phyloP scores from a whole-genome alignment of 2,329 filamentous ascomycete species.

The Neophaeococcomyces aloes region DNA sequence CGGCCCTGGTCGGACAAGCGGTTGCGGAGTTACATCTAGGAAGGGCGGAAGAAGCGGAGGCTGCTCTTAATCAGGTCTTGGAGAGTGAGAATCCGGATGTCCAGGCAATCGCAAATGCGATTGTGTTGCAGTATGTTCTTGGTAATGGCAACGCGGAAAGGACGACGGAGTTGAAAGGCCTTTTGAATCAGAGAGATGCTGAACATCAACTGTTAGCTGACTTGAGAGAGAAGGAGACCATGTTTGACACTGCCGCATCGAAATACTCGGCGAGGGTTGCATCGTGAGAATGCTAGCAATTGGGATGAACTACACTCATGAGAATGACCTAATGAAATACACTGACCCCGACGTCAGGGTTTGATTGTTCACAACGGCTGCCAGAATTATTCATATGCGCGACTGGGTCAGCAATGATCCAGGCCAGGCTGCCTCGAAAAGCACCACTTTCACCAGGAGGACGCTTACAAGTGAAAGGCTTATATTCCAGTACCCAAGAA shows the following conservation, averaged over 20 bases:
- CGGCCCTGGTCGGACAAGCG: slow-evolving; percentile 74
- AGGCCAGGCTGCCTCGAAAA: no score
- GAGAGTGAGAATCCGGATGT: slow-evolving; percentile 55
- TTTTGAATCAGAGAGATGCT: slow-evolving; percentile 45
- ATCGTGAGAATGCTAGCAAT: slow-evolving; percentile 7
- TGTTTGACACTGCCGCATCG: slow-evolving; percentile 74
- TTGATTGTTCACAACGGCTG: no score
- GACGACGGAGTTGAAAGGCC: slow-evolving; percentile 24
- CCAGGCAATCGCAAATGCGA: slow-evolving; percentile 69
- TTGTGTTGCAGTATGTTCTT: slow-evolving; percentile 66
- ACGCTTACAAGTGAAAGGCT: no score
- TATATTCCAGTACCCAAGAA: no score
- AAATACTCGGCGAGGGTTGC: slow-evolving; percentile 82
- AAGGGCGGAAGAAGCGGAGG: slow-evolving; percentile 76
- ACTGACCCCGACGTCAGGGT: no score
- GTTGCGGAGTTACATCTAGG: slow-evolving; percentile 86
- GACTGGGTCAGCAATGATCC: no score
- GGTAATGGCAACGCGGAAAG: slow-evolving; percentile 51
- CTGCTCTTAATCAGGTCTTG: slow-evolving; percentile 69
- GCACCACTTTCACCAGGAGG: no score
- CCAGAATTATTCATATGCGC: no score
- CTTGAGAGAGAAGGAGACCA: slow-evolving; percentile 69
- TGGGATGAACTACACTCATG: background rate
- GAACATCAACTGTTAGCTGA: slow-evolving; percentile 63
- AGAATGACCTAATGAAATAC: background rate